Base-by-base conservation (phyloP, 2,329 filamentous ascomycete genomes). In the Rhexocercosporidium sp. region DNA sequence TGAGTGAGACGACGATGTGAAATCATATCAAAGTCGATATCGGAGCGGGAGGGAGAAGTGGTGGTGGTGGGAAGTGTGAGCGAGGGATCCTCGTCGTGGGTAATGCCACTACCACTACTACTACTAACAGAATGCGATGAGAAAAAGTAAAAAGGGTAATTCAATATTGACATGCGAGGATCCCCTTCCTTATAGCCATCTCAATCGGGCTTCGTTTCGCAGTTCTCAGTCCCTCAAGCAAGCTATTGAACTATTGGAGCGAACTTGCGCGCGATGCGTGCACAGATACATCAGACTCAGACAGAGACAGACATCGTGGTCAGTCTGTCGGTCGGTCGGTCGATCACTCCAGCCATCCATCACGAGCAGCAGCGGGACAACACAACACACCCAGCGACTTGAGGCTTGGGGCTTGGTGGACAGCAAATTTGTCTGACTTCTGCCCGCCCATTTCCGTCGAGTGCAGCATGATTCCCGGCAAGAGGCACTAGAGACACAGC, bases 381-480 rank as follows among this genome's bases (percentile, higher is more conserved):
- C n/a, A 53, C 49, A 44, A n/a, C 39, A 31, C 25, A 31, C 7
- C 46, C n/a, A n/a, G n/a, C n/a, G n/a, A n/a, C n/a, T n/a, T n/a
- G n/a, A n/a, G n/a, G n/a, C n/a, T n/a, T n/a, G n/a, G n/a, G n/a
- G n/a, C n/a, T n/a, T n/a, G n/a, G n/a, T n/a, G n/a, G n/a, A n/a
- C n/a, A n/a, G n/a, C n/a, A n/a, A n/a, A n/a, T n/a, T n/a, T n/a
- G 31, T 56, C 53, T 56, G 53, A 56, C 53, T 37, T 37, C 53
- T 37, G 25, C 29, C 51, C 29, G 31, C 29, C 53, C 29, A 9
- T 12, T 20, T 22, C 53, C 31, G 29, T 53, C 27, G 22, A 53
- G 49, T 31, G 27, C 49, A 53, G 25, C 49, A 53, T 27, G 27
- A 16, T 31, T 8, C 49, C 27, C 14, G n/a, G 3, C 18, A 37